Base-by-base conservation (phyloP, 345 rosid species). In the Erodium maritimum region DNA sequence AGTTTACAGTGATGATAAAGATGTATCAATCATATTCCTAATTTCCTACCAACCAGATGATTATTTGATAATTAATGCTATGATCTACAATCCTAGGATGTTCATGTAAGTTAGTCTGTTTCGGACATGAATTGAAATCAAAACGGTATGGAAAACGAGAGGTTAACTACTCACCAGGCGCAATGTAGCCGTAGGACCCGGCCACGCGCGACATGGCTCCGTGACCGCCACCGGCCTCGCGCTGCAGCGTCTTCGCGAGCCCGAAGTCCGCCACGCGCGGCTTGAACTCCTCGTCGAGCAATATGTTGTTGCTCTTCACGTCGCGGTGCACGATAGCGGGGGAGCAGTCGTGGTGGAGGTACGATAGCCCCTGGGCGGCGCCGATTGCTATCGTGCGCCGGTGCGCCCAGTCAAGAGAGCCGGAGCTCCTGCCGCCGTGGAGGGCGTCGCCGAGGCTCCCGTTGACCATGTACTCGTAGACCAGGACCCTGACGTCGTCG, bases 231-330 rank as follows among this genome's bases (percentile, higher is more conserved):
- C 52, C 62, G 2, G 0, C 51, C 56, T 63, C 70, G 14, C 58
- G 61, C 53, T 65, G 76, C 62, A 86, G 55, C 33, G 75, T 52
- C 80, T 80, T 89, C 17, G 96, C 94, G 59, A 89, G 60, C 52
- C 94, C 96, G 12, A 86, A 89, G 73, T 89, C 96, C 0, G 91
- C 96, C 19, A 89, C 71, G 19, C 70, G 80, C 42, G 94, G 84
- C 52, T 37, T 70, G 80, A 82, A 72, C 50, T 82, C 89, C 5
- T 60, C 72, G 56, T 84, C 94, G 71, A 89, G 59, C 50, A 89
- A 65, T 20, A 89, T 82, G 14, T 86, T 89, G 70, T 76, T 84
- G 52, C 89, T 82, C 82, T 82, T 89, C 48, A 89, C 91, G 59
- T 86, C 96, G 18, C 96, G 78, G 69, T 89, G 91, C 64, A 89